Conservation (phyloP, 257 asterid genomes). For the Primulina eburnea region DNA sequence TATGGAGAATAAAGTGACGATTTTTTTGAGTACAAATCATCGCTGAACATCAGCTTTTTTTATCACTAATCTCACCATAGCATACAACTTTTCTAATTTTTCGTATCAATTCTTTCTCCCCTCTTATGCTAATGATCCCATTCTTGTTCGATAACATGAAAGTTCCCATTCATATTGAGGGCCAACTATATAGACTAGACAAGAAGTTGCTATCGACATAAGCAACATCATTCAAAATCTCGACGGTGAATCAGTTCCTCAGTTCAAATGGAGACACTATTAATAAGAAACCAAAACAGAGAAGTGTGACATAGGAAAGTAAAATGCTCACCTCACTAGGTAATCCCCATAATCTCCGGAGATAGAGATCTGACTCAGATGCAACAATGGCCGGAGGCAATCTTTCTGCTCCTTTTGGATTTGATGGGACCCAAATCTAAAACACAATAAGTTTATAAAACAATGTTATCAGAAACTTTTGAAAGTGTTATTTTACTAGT, state of each 20-base stretch:
- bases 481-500: not conserved
- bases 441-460: constrained; percentile 17
- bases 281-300: not conserved
- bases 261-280: not conserved
- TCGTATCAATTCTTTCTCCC: not conserved
- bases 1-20: not conserved
- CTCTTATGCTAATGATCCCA: not conserved
- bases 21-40: not conserved
- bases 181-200: not conserved
- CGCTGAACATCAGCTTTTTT: not conserved
- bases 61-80: not conserved
- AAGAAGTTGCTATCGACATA: not conserved
- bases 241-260: not conserved
- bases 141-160: no score
- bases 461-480: not conserved
- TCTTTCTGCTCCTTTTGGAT: constrained; percentile 84
- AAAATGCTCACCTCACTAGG: constrained; percentile 63
- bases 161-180: not conserved
- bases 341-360: constrained; percentile 72
- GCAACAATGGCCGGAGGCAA: constrained; percentile 66
- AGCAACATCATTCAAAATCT: not conserved
- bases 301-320: not conserved
- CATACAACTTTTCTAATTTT: not conserved
- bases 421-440: constrained; percentile 73
- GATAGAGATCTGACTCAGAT: constrained; percentile 62